These are phyloP conservation scores for Paxillus involutus DNA, from an alignment of 768 basidiomycete genomes.

Conservation along the genomic window DNA sequence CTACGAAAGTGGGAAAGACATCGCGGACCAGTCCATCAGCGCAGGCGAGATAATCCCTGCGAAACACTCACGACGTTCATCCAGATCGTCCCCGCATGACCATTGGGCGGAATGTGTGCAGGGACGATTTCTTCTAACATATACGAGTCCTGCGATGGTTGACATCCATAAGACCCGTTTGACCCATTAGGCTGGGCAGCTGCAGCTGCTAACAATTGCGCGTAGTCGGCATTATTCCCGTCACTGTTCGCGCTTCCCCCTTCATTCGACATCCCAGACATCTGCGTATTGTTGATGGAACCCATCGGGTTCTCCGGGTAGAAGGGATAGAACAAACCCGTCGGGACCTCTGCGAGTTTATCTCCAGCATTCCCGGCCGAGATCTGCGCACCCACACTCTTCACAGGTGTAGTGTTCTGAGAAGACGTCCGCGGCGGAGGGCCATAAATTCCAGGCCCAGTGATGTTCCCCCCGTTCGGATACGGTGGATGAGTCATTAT, in stretches of 20 bases:
- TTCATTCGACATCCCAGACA: constrained; percentile 16
- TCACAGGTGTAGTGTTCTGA: constrained; percentile 31
- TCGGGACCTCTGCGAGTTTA: constrained; percentile 64
- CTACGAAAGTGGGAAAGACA: constrained; percentile 11
- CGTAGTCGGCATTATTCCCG: constrained; percentile 40
- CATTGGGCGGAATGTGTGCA: constrained; percentile 28
- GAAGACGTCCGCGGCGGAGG: constrained; percentile 18
- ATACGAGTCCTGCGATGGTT: constrained; percentile 59
- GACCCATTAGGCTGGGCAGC: constrained; percentile 55
- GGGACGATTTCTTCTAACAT: constrained; percentile 68
- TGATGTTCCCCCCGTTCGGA: constrained; percentile 28
- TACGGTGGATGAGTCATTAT: constrained; percentile 34
- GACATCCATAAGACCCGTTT: constrained; percentile 52
- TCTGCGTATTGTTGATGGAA: constrained; percentile 16
- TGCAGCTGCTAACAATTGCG: constrained; percentile 56
- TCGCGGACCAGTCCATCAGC: constrained; percentile 28
- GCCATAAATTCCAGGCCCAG: constrained; percentile 26
- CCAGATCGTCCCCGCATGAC: constrained; percentile 39
- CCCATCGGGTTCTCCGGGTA: constrained; percentile 54
- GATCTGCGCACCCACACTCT: constrained; percentile 18
- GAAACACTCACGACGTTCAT: constrained; percentile 43
- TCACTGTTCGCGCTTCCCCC: constrained; percentile 16
- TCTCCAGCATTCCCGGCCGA: constrained; percentile 24
- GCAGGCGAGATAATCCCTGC: constrained; percentile 26
- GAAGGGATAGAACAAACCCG: constrained; percentile 75